Evolutionary conservation across 345 rosid species (phyloP).

Genomic region (thale cress (Arabidopsis thaliana)): TAIR10.1 NC_003070.9:5052501-5053000

Average conservation of each 20-base stretch:
- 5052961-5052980: conserved; percentile 52
- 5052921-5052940: neutral
- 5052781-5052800: neutral
- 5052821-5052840: conserved; percentile 82
- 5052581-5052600: conserved; percentile 72
- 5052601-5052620: conserved; percentile 31
- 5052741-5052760: conserved; percentile 50
- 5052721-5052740: conserved; percentile 88
- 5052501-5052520: conserved; percentile 71
- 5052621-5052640: conserved; percentile 53
- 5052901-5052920: conserved; percentile 60
- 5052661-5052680: conserved; percentile 94
- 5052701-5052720: conserved; percentile 88
- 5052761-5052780: conserved; percentile 24
- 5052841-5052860: conserved; percentile 92
- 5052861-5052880: conserved; percentile 89
- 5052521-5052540: conserved; percentile 85
- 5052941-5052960: conserved; percentile 12
- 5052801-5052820: conserved; percentile 52
- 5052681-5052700: conserved; percentile 59
- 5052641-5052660: neutral
- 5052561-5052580: conserved; percentile 91
- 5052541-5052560: conserved; percentile 73
- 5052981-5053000: conserved; percentile 96
- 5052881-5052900: conserved; percentile 87